Evolutionary conservation across 495 filamentous ascomycete genomes (phyloP).

Genomic region (Penicillium diatomitis): DNA sequence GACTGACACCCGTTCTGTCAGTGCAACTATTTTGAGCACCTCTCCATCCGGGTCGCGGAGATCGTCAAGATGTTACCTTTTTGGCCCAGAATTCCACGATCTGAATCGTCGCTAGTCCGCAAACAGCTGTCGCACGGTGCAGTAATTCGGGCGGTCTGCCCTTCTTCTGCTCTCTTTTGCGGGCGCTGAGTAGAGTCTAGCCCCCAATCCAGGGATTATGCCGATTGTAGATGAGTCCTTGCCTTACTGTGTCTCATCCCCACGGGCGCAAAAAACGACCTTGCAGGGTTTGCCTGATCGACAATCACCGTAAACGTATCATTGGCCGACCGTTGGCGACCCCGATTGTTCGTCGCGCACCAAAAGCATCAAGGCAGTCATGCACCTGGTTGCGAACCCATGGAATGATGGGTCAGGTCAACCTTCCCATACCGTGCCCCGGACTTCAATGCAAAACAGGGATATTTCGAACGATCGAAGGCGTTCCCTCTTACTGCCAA

Average conservation of each 20-base stretch:
- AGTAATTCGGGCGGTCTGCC: neutral
- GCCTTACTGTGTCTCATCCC: neutral
- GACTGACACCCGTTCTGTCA: neutral
- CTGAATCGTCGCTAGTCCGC: conserved; percentile 4
- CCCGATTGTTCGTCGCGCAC: neutral
- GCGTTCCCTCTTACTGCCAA: conserved; percentile 2
- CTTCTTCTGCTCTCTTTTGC: too few relatives aligned
- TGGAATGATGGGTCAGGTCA: neutral
- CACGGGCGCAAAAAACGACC: neutral
- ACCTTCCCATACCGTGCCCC: neutral
- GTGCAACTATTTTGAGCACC: conserved; percentile 5
- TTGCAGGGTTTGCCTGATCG: neutral
- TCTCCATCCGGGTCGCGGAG: neutral
- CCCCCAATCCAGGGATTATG: conserved; percentile 2
- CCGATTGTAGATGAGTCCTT: neutral
- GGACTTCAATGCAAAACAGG: neutral
- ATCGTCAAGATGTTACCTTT: neutral
- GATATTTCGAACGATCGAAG: conserved; percentile 1
- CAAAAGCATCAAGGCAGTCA: conserved; percentile 4
- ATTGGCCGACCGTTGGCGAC: conserved; percentile 4
- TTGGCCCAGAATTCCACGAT: too few relatives aligned
- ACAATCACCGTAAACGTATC: conserved; percentile 17
- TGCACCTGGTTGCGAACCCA: neutral
- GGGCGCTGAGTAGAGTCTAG: neutral
- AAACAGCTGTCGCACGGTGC: conserved; percentile 9